phyloP scores from a whole-genome alignment of 257 asterid species.

The Plantago elongata region DNA sequence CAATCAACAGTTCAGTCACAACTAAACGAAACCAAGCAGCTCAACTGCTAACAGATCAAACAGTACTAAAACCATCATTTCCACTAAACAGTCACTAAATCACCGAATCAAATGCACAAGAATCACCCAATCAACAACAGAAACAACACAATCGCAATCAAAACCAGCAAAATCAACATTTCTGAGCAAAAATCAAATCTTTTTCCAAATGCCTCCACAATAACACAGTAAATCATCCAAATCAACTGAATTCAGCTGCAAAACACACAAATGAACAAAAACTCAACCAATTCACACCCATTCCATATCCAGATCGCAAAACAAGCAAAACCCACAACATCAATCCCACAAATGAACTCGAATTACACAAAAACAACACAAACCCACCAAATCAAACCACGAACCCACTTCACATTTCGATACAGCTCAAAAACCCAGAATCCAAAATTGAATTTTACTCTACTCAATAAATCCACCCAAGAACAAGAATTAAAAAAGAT shows the following conservation, averaged over 20 bases:
- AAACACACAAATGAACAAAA: slow-evolving; percentile 1
- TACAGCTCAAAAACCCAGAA: slow-evolving; percentile 1
- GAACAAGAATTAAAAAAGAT: too few relatives aligned
- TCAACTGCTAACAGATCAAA: background rate
- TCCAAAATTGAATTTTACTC: background rate
- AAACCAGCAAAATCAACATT: background rate
- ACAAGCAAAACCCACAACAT: background rate
- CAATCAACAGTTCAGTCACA: slow-evolving; percentile 9
- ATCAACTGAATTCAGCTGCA: background rate
- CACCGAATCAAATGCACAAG: background rate
- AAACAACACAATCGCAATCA: background rate
- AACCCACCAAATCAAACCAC: slow-evolving; percentile 8
- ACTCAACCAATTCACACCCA: background rate
- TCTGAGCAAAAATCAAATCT: background rate
- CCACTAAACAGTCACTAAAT: background rate
- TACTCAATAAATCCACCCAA: too few relatives aligned
- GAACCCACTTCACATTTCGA: background rate
- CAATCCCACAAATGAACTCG: background rate
- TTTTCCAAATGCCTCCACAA: background rate
- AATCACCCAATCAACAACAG: background rate
- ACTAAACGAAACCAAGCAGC: background rate
- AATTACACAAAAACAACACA: background rate
- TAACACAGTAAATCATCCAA: background rate
- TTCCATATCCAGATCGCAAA: slow-evolving; percentile 2
- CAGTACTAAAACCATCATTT: slow-evolving; percentile 3